Base-by-base conservation (phyloP, 192 early-diverging fungal genomes). In the Backusella australiensis region DNA sequence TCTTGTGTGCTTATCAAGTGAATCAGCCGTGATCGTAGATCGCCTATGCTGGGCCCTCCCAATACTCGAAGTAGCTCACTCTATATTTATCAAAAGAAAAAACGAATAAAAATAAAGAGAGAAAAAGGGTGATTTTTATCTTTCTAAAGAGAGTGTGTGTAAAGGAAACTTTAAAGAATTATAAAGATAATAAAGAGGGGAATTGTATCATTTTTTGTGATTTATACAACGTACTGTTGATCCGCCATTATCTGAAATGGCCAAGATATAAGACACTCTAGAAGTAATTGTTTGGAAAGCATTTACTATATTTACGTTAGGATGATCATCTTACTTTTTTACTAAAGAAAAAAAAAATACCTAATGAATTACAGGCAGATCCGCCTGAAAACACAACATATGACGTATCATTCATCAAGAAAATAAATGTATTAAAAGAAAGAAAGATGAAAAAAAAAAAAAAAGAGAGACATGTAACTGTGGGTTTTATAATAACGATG, bases 21-120 rank as follows among this genome's bases (percentile, higher is more conserved):
- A 63, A 91, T 88, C 11, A 91, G 38, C 19, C 91, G 63, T 6
- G 89, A 90, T 7, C 91, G 84, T 59, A 92, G 85, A 77, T 93
- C 91, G 49, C 93, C 93, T 75, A 94, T 91, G 34, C 86, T 89
- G 1, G 93, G 93, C 1, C 93, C 91, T 41, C 92, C 93, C 19
- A 94, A 75, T 9, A 92, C 88, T 67, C 90, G 86, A 34, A 93
- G 81, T 44, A 94, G 89, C 77, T 93, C 91, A 69, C 85, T 86
- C 81, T 82, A 71, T 19, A 12, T 59, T 23, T 59, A 23, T 0
- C 38, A 21, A 21, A 21, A 53, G n/a, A 53, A 53, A 19, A 79
- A 84, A 83, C n/a, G 80, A 76, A 79, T 93, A 90, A 70, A 83
- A 85, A 77, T 82, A 72, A 29, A 68, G 11, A 32, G 67, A 38